A percentile compares a stretch with the other conserved stretches of the same genome.
Evolutionary conservation across 306 rosid genomes (phyloP).

Genomic region (Biancaea sappan): DNA sequence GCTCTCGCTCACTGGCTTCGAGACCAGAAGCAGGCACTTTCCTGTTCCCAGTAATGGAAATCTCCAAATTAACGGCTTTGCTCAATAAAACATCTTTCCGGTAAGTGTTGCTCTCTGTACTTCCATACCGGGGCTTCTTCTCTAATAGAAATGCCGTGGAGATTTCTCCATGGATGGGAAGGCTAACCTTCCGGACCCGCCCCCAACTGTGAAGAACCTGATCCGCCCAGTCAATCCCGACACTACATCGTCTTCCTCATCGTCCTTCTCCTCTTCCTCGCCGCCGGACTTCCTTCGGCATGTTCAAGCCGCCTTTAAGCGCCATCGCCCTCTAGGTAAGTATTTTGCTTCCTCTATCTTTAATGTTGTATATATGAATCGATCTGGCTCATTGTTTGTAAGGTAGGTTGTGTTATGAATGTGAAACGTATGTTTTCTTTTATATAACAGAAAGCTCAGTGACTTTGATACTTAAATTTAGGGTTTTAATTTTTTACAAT

Average conservation of each 20-base stretch:
- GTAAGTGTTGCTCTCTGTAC: slow-evolving; percentile 19
- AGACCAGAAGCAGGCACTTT: not conserved
- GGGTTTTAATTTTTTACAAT: not conserved
- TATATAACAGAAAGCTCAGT: not conserved
- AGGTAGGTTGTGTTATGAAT: not conserved
- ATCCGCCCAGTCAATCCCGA: slow-evolving; percentile 36
- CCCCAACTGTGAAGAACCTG: slow-evolving; percentile 29
- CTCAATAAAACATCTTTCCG: not conserved
- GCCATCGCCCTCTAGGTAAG: slow-evolving; percentile 49
- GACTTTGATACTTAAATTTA: not conserved
- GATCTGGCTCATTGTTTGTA: not conserved
- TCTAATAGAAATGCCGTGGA: slow-evolving; percentile 63
- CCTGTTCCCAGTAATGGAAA: not conserved
- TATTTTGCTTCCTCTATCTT: not conserved
- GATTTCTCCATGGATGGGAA: slow-evolving; percentile 84
- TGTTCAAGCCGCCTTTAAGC: slow-evolving; percentile 56
- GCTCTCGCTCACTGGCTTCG: not conserved
- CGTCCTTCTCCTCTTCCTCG: slow-evolving; percentile 49
- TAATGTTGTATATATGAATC: not conserved
- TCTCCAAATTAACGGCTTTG: not conserved
- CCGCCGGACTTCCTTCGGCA: slow-evolving; percentile 54
- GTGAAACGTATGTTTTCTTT: not conserved
- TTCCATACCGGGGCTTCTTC: not conserved
- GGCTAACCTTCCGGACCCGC: slow-evolving; percentile 64
- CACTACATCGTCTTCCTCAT: slow-evolving; percentile 38